Base-by-base conservation (phyloP, 768 basidiomycete species). In the Kwoniella heveanensis region DNA sequence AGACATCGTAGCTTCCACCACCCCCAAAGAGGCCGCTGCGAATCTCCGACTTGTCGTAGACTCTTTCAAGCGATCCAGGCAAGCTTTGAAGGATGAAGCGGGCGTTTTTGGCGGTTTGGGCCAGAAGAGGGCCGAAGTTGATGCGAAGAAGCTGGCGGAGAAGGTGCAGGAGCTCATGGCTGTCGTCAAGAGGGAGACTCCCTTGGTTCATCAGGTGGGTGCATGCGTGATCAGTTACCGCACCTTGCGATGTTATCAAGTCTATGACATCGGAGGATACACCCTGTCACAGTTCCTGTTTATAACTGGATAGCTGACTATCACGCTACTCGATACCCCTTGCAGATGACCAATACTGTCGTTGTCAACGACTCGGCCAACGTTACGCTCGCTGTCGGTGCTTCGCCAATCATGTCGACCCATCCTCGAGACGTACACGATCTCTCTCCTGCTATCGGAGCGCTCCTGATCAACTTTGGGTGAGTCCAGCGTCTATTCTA, bases 361-460 rank as follows among this genome's bases (percentile, higher is more conserved):
- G 91, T 92, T 29, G 86, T 88, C 21, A 93, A 88, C 21, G 92
- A 94, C 81, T 90, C 89, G 4, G 92, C 92, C 22, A 96, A 95
- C 74, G 85, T 89, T 1, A 95, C 92, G 1, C 84, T 97, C 6
- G 91, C 92, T 0, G 73, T 96, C 3, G 89, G 90, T 19, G 92
- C 87, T 15, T 92, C 90, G 63, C 94, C 94, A 0, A 93, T 97
- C 75, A 97, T 97, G 94, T 90, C 93, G 2, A 88, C 90, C 21
- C 86, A 88, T 24, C 84, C 88, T 0, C 83, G 85, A 62, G 94
- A 97, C 76, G 92, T 92, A 84, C 84, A 85, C 26, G 90, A 94
- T 64, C 83, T 97, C 21, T 83, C 86, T 57, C 81, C 82, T 32
- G 84, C 88, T 51, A 85, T 85, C 49, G 86, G 86, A 17, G 87